Evolutionary conservation across 176 grass and related monocot genomes (phyloP).

Genomic region (Thinopyrum elongatum): DNA sequence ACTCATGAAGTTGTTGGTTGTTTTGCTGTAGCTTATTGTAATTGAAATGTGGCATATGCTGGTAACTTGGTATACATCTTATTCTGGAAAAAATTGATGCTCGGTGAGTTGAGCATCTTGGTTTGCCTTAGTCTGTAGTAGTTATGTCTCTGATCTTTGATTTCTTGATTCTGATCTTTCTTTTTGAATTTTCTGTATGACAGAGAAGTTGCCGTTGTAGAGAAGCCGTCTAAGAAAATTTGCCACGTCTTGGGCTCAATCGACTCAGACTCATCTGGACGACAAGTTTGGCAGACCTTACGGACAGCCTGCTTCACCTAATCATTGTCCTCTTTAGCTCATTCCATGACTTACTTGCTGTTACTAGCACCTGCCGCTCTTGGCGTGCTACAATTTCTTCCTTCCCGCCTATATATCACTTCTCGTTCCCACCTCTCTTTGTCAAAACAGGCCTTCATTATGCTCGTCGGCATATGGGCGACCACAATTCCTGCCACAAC

Average conservation of each 20-base stretch:
- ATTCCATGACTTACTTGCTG: no score
- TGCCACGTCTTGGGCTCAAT: not conserved
- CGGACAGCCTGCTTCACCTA: constrained; percentile 38
- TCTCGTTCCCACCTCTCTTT: constrained; percentile 39
- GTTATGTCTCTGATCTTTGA: not conserved
- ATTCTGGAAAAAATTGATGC: no score
- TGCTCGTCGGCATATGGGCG: not conserved
- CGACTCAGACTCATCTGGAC: not conserved
- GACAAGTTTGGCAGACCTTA: constrained; percentile 36
- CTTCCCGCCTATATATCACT: not conserved
- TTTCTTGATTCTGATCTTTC: not conserved
- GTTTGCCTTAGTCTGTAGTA: not conserved
- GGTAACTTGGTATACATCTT: no score
- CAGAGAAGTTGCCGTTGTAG: not conserved
- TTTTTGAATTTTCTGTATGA: not conserved
- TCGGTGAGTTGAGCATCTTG: no score
- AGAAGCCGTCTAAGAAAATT: not conserved
- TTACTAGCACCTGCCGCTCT: constrained; percentile 22
- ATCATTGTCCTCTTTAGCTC: constrained; percentile 32
- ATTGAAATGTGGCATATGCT: no score
- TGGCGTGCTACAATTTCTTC: constrained; percentile 36
- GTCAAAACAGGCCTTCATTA: not conserved
- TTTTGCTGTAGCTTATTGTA: no score
- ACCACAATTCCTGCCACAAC: not conserved
- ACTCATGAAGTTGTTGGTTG: no score